phyloP scores from a whole-genome alignment of 2,329 filamentous ascomycete genomes.

The Monosporascus sp. region DNA sequence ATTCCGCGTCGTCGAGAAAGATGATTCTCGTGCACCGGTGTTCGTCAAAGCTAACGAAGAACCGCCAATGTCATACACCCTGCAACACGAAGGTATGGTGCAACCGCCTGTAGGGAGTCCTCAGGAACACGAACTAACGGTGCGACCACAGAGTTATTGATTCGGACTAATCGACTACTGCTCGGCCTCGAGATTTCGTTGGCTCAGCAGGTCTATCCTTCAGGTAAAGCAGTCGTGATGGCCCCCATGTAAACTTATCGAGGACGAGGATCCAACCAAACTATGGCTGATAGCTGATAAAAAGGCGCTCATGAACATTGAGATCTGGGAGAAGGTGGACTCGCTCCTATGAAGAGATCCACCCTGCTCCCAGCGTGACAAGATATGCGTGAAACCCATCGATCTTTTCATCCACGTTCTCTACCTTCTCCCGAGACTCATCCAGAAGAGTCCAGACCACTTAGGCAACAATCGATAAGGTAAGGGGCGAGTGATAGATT shows the following conservation, averaged over 20 bases:
- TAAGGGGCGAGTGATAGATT: too few relatives aligned
- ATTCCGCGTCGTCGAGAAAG: constrained; percentile 56
- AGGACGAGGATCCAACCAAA: not conserved
- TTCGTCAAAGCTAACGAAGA: constrained; percentile 57
- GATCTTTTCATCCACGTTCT: not conserved
- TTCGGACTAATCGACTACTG: constrained; percentile 59
- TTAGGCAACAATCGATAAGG: too few relatives aligned
- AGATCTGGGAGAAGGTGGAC: not conserved
- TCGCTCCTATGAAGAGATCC: not conserved
- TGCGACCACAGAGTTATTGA: constrained; percentile 55
- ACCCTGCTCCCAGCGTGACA: not conserved
- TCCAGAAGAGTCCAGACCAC: too few relatives aligned
- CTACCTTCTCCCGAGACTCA: too few relatives aligned
- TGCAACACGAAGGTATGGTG: constrained; percentile 65
- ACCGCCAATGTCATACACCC: constrained; percentile 60
- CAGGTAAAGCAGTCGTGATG: constrained; percentile 64
- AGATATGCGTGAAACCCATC: not conserved
- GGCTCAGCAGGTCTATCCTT: constrained; percentile 51
- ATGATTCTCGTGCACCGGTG: constrained; percentile 42
- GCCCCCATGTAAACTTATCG: constrained; percentile 34
- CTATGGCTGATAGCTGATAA: not conserved
- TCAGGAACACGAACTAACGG: constrained; percentile 5
- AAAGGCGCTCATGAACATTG: not conserved
- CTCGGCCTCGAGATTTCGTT: constrained; percentile 61
- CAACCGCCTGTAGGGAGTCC: not conserved